Evolutionary conservation across 352 stramenopile species (phyloP).

Genomic region (Phytophthora pini): DNA sequence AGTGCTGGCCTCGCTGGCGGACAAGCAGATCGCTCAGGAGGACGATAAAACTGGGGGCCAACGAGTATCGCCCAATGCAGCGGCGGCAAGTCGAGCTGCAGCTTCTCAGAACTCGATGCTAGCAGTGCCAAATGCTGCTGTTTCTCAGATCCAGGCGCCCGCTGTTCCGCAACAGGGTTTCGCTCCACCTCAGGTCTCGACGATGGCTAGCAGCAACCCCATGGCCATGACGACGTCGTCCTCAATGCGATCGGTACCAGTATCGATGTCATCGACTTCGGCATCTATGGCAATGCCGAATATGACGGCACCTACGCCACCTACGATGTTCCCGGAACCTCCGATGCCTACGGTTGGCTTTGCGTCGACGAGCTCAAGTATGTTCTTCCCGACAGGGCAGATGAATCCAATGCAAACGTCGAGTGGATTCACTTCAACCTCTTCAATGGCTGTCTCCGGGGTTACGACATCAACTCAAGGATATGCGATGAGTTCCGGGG

Average conservation of each 20-base stretch:
- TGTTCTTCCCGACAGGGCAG: constrained; percentile 46
- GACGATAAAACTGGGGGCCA: constrained; percentile 42
- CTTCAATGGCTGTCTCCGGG: constrained; percentile 38
- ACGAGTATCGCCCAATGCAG: constrained; percentile 10
- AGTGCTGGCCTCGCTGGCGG: constrained; percentile 75
- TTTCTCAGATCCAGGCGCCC: constrained; percentile 6
- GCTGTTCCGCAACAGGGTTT: constrained; percentile 16
- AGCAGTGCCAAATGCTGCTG: not conserved
- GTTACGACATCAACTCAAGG: constrained; percentile 34
- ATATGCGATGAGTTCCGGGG: constrained; percentile 44
- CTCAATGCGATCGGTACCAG: constrained; percentile 10
- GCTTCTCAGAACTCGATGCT: constrained; percentile 7
- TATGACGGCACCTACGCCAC: constrained; percentile 23
- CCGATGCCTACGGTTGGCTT: constrained; percentile 43
- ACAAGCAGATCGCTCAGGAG: constrained; percentile 80
- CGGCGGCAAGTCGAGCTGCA: constrained; percentile 14
- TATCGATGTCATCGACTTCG: constrained; percentile 14
- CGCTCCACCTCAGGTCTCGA: constrained; percentile 15
- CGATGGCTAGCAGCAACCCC: constrained; percentile 17
- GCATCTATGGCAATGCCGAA: constrained; percentile 31
- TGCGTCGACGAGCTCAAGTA: constrained; percentile 32
- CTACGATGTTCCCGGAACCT: constrained; percentile 55
- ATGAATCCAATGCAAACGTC: constrained; percentile 37
- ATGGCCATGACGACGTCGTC: constrained; percentile 16
- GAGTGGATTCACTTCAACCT: constrained; percentile 27